These are phyloP conservation scores for Podila verticillata DNA, from an alignment of 192 early-diverging fungal species.

Conservation along the genomic window DNA sequence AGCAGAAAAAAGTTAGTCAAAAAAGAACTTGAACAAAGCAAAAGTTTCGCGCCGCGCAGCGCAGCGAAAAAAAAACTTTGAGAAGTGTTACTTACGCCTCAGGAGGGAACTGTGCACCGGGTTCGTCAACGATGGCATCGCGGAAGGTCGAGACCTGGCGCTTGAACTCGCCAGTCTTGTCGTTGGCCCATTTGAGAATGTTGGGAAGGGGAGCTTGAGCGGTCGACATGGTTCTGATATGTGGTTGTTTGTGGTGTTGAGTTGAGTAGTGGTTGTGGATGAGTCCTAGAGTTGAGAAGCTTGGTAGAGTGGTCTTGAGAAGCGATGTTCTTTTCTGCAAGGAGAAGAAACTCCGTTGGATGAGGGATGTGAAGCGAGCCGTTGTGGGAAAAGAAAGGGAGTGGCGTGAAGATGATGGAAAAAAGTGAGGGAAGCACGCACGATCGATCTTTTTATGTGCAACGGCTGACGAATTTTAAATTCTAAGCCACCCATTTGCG, in stretches of 20 bases:
- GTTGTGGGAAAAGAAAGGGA: neutral
- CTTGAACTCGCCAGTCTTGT: conserved; percentile 81
- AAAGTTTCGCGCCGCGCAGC: neutral
- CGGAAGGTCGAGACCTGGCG: conserved; percentile 81
- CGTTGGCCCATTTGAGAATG: conserved; percentile 70
- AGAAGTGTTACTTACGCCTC: conserved; percentile 63
- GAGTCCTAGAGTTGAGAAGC: neutral
- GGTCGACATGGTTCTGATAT: conserved; percentile 26
- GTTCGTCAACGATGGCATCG: conserved; percentile 59
- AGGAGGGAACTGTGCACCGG: conserved; percentile 73
- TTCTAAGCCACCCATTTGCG: too few species aligned
- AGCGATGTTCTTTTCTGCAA: neutral
- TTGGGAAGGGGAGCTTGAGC: conserved; percentile 21
- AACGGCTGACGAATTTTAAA: too few species aligned
- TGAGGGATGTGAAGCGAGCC: neutral
- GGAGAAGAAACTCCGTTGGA: neutral
- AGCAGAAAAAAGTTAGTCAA: conserved; percentile 2
- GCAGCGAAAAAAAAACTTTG: neutral
- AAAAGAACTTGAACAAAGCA: neutral
- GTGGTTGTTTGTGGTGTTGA: neutral
- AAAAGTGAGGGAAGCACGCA: neutral
- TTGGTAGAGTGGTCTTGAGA: neutral
- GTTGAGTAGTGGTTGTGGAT: too few species aligned
- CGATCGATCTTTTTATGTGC: neutral
- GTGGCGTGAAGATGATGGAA: too few species aligned